Evolutionary conservation across 371 early-diverging fungal species (phyloP).

Genomic region (Thermomucor indicae-seudaticae): DNA sequence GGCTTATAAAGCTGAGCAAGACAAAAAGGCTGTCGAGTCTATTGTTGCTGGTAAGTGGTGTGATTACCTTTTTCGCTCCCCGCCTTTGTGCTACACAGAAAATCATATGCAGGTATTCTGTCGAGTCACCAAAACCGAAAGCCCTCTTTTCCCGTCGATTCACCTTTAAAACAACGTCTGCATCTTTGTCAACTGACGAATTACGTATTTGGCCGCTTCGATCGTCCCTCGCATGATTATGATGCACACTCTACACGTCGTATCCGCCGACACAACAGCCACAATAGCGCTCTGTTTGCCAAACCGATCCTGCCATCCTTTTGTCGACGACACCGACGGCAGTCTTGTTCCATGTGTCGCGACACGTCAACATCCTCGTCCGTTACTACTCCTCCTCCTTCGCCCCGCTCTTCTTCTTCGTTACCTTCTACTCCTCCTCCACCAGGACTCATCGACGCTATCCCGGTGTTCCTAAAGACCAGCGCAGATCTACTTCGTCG

Average conservation of each 20-base stretch:
- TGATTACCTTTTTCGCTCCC: no score
- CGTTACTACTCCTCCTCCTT: no score
- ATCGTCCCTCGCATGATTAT: constrained; percentile 22
- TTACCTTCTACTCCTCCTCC: no score
- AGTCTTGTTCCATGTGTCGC: constrained; percentile 21
- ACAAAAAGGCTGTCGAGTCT: constrained; percentile 29
- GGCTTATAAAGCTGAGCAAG: constrained; percentile 5
- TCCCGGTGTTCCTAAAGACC: constrained; percentile 35
- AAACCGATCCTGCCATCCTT: constrained; percentile 20
- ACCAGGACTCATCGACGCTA: constrained; percentile 33
- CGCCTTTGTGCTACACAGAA: no score
- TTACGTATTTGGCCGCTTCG: constrained; percentile 40
- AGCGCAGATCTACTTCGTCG: constrained; percentile 27
- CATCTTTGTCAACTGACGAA: constrained; percentile 37
- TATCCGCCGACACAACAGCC: constrained; percentile 18
- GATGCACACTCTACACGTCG: no score
- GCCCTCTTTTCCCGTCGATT: constrained; percentile 12
- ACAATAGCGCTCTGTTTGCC: constrained; percentile 13
- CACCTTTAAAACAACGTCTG: constrained; percentile 32
- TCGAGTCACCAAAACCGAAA: constrained; percentile 32
- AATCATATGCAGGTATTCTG: constrained; percentile 25
- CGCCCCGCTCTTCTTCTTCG: no score
- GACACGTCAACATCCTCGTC: constrained; percentile 3
- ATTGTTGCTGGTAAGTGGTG: constrained; percentile 11
- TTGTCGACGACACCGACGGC: constrained; percentile 36